Evolutionary conservation across 2,329 filamentous ascomycete genomes (phyloP).

Genomic region (Celoporthe dispersa): DNA sequence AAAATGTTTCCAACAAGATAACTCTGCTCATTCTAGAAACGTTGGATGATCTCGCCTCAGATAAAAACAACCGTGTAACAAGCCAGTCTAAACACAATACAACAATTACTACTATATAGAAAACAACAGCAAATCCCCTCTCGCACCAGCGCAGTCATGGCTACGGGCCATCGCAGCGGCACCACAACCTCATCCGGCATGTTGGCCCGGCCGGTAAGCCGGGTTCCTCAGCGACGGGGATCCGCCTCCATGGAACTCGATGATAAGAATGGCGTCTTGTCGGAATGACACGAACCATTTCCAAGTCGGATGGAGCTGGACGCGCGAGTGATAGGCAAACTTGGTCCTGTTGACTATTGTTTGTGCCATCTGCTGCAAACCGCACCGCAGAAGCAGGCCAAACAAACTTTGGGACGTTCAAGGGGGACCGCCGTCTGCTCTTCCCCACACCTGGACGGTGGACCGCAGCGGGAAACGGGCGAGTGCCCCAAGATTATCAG

Average conservation of each 20-base stretch:
- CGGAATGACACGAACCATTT: background rate
- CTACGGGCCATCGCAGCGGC: slow-evolving; percentile 1
- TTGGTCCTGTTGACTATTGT: background rate
- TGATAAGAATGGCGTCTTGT: background rate
- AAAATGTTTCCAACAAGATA: too few species aligned
- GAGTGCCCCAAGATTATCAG: slow-evolving; percentile 20
- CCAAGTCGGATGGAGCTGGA: background rate
- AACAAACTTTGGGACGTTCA: background rate
- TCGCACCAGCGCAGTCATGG: background rate
- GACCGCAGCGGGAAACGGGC: background rate
- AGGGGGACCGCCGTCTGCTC: background rate
- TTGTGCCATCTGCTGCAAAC: background rate
- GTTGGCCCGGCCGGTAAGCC: background rate
- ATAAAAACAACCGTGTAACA: background rate
- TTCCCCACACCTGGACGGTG: background rate
- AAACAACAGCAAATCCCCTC: background rate
- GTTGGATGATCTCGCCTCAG: background rate
- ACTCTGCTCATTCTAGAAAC: background rate
- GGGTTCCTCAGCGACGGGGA: background rate
- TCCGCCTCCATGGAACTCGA: background rate
- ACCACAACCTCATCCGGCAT: slow-evolving; percentile 9
- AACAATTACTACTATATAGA: background rate
- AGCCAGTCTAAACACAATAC: background rate
- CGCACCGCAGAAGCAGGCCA: background rate
- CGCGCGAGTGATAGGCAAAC: background rate